Evolutionary conservation across 2,329 filamentous ascomycete species (phyloP).

Genomic region (Fusarium graminum): DNA sequence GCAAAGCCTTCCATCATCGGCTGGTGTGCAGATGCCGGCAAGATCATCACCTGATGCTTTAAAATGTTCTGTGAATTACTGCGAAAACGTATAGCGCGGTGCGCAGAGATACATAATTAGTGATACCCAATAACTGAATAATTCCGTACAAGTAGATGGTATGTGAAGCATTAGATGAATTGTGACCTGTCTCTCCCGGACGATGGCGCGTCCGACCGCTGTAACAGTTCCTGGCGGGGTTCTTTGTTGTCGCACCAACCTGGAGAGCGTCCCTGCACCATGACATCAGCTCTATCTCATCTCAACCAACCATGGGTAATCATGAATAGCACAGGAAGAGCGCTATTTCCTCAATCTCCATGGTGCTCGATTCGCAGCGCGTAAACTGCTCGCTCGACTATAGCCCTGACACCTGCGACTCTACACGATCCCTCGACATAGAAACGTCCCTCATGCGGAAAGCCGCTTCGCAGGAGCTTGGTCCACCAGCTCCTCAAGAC

Average conservation of each 20-base stretch:
- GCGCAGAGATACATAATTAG: not conserved
- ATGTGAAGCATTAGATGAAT: not conserved
- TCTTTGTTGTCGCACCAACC: slow-evolving; percentile 19
- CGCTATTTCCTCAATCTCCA: not conserved
- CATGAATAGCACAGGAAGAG: not conserved
- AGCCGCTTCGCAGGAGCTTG: slow-evolving; percentile 3
- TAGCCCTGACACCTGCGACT: slow-evolving; percentile 6
- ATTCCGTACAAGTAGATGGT: not conserved
- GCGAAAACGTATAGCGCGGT: slow-evolving; percentile 12
- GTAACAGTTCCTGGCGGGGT: not conserved
- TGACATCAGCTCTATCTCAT: slow-evolving; percentile 13
- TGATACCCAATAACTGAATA: slow-evolving; percentile 17
- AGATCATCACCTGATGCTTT: slow-evolving; percentile 10
- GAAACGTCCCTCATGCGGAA: slow-evolving; percentile 13
- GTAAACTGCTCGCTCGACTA: slow-evolving; percentile 14
- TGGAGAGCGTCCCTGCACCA: not conserved
- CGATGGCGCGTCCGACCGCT: not conserved
- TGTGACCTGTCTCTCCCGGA: not conserved
- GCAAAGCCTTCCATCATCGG: slow-evolving; percentile 33
- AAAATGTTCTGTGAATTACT: slow-evolving; percentile 10
- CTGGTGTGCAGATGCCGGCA: not conserved
- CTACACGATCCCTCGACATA: not conserved
- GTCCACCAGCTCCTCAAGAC: slow-evolving; percentile 1
- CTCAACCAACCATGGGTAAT: not conserved
- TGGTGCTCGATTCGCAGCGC: slow-evolving; percentile 10